These are phyloP conservation scores for Acanthamoeba quina DNA, from an alignment of 208 protist species.

Conservation along the genomic window DNA sequence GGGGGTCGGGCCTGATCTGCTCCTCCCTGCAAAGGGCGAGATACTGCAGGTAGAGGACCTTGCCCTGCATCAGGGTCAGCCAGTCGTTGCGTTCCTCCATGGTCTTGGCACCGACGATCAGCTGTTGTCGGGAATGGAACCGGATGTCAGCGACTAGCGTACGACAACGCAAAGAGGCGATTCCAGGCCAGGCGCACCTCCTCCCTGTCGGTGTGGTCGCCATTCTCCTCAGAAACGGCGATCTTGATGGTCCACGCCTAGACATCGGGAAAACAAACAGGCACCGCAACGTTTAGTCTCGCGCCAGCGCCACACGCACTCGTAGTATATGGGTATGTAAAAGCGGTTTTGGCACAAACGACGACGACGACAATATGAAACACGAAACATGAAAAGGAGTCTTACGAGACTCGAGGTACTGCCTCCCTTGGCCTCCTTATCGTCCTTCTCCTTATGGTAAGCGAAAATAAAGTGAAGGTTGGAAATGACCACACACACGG, in stretches of 20 bases:
- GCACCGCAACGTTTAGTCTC: neutral
- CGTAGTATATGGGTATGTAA: neutral
- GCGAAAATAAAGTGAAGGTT: neutral
- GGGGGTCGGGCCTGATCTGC: constrained; percentile 10
- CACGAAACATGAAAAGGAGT: neutral
- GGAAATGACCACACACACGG: too few relatives aligned
- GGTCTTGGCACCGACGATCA: constrained; percentile 60
- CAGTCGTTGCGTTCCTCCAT: constrained; percentile 23
- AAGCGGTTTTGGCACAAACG: neutral
- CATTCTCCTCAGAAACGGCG: neutral
- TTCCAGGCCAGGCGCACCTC: neutral
- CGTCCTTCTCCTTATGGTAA: neutral
- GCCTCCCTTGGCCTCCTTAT: neutral
- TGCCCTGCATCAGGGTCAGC: constrained; percentile 22
- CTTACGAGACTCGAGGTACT: neutral
- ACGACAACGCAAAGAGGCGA: neutral
- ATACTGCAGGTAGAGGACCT: constrained; percentile 53
- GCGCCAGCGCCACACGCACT: too few relatives aligned
- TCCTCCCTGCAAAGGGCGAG: constrained; percentile 16
- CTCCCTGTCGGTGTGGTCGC: constrained; percentile 1
- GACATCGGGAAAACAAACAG: neutral
- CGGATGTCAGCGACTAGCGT: neutral
- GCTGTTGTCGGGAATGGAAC: neutral
- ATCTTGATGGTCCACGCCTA: constrained; percentile 12
- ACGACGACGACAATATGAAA: neutral